Conservation (phyloP, 148 eudicot genomes). For the Mesembryanthemum crystallinum region DNA sequence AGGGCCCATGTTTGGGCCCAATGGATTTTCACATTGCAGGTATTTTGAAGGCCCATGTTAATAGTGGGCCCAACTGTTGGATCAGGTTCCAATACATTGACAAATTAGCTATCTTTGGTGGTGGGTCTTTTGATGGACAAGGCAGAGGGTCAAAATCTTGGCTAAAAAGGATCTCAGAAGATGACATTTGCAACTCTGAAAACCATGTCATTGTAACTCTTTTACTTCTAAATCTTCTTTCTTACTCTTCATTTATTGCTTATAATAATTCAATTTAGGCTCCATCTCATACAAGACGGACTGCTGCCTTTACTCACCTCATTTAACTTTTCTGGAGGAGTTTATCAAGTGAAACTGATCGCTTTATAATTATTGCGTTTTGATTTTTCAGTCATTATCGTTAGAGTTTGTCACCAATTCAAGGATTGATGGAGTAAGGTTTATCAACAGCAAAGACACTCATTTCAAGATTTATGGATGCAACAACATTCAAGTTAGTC, state of each 20-base stretch:
- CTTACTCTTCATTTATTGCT: no score
- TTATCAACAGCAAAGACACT: conserved; percentile 29
- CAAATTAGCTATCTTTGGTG: not conserved
- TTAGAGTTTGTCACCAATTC: conserved; percentile 24
- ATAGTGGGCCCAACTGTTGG: not conserved
- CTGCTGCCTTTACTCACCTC: no score
- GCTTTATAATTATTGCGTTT: no score
- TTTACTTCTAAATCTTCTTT: not conserved
- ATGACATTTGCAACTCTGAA: not conserved
- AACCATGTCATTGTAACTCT: conserved; percentile 5
- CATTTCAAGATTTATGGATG: conserved; percentile 26
- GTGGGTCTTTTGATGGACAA: conserved; percentile 15
- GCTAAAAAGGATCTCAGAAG: not conserved
- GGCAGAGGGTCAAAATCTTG: conserved; percentile 1
- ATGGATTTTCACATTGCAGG: conserved; percentile 1
- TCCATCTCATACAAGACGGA: no score
- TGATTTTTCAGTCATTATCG: conserved; percentile 16
- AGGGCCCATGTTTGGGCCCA: conserved; percentile 22
- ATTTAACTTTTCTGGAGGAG: no score
- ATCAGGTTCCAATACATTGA: conserved; percentile 12
- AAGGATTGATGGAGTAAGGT: conserved; percentile 11
- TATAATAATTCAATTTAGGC: no score
- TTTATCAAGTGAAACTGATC: no score
- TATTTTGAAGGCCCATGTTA: conserved; percentile 11
- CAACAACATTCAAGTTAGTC: not conserved